Conservation (phyloP, 176 grass and related monocot species). For the Paspalum vaginatum region DNA sequence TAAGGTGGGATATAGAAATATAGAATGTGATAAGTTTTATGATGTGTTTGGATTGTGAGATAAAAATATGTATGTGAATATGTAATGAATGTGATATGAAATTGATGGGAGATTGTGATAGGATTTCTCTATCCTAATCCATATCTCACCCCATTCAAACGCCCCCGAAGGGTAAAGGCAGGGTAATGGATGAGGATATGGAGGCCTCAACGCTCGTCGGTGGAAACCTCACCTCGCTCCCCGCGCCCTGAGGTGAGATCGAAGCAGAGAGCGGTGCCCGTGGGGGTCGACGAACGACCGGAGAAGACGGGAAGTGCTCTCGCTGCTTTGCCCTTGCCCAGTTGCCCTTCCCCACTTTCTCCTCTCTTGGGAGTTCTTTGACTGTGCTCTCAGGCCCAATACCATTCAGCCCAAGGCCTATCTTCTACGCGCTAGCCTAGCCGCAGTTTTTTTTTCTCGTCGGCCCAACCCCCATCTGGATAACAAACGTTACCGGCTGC, state of each 20-base stretch:
- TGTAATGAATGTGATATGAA: no score
- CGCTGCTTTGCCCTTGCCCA: no score
- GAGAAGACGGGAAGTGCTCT: no score
- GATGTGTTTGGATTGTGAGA: no score
- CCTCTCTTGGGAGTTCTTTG: no score
- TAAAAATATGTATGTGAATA: no score
- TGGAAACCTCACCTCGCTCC: neutral
- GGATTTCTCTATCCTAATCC: no score
- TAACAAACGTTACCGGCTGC: constrained; percentile 20
- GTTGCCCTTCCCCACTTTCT: no score
- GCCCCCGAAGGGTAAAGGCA: neutral
- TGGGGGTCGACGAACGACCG: neutral
- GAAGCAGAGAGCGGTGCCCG: neutral
- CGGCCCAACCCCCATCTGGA: neutral
- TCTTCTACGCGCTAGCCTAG: neutral
- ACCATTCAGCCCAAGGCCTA: neutral
- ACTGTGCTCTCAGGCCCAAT: neutral
- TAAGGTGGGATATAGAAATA: no score
- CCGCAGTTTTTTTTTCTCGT: neutral
- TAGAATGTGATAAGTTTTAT: no score
- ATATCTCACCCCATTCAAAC: no score
- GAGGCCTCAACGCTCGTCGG: neutral
- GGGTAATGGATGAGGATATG: neutral
- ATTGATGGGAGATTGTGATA: no score
- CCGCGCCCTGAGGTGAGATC: neutral